Conservation (phyloP, 208 protist genomes). For the Acanthamoeba lugdunensis region DNA sequence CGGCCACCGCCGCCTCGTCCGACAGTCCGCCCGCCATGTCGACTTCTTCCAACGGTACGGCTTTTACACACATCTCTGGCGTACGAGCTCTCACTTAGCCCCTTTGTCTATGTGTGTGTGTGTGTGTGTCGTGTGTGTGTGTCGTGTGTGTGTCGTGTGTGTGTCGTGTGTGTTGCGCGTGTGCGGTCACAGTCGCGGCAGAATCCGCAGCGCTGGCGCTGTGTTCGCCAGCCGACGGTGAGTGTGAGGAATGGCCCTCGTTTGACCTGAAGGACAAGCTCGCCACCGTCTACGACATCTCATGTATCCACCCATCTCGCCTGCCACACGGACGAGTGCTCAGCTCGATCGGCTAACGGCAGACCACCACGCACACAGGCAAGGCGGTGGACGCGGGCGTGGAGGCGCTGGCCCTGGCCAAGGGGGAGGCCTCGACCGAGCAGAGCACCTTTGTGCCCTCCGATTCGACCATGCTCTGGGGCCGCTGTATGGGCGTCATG, state of each 20-base stretch:
- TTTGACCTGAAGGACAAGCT: conserved; percentile 5
- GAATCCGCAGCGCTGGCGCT: background rate
- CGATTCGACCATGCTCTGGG: conserved; percentile 3
- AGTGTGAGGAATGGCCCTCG: background rate
- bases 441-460: background rate
- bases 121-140: too few species aligned
- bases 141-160: too few species aligned
- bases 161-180: too few species aligned
- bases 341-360: too few species aligned
- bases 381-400: background rate
- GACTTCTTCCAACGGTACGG: too few species aligned
- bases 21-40: too few species aligned
- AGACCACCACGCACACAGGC: background rate
- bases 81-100: too few species aligned
- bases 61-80: too few species aligned
- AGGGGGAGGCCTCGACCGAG: background rate
- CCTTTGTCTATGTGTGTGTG: too few species aligned
- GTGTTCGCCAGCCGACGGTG: background rate
- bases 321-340: too few species aligned
- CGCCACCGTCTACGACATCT: conserved; percentile 14
- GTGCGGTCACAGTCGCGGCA: too few species aligned
- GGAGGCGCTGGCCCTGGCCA: background rate
- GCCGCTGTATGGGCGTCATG: background rate
- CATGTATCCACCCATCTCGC: background rate
- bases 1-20: background rate